phyloP scores from a whole-genome alignment of 2,329 filamentous ascomycete genomes.

The Fusarium burgessii region DNA sequence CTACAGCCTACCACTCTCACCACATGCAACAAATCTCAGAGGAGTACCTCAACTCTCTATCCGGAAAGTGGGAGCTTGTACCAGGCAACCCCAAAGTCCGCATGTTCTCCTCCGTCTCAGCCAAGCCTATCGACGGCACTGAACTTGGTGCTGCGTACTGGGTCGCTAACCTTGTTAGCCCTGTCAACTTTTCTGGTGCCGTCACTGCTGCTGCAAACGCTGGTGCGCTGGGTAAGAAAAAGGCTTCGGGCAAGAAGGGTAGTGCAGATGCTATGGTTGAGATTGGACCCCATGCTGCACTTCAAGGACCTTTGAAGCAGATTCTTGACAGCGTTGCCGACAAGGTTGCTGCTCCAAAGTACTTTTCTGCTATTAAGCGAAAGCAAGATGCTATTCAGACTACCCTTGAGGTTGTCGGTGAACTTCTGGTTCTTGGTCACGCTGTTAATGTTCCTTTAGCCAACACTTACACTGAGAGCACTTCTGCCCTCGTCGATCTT shows the following conservation, averaged over 20 bases:
- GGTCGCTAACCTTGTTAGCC: neutral
- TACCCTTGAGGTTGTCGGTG: neutral
- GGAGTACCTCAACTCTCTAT: neutral
- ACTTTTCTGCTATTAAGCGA: neutral
- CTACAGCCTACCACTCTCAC: neutral
- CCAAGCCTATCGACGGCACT: neutral
- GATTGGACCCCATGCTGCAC: neutral
- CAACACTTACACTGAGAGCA: neutral
- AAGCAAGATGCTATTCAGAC: neutral
- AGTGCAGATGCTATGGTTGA: neutral
- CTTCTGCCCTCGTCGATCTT: neutral
- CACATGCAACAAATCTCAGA: constrained; percentile 1
- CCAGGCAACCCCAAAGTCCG: neutral
- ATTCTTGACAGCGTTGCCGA: neutral
- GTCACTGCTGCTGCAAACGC: neutral
- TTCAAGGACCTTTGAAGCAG: neutral
- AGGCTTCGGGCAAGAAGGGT: neutral
- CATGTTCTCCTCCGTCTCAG: neutral
- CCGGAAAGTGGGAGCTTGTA: neutral
- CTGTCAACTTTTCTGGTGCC: neutral
- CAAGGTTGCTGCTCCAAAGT: neutral
- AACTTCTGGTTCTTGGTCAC: neutral
- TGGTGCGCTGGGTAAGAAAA: neutral
- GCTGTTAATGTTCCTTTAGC: neutral
- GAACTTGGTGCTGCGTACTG: neutral